Percentiles rank a stretch among this genome's conserved stretches.
Conservation (phyloP, 768 basidiomycete species). For the Cystobasidium onofrii region DNA sequence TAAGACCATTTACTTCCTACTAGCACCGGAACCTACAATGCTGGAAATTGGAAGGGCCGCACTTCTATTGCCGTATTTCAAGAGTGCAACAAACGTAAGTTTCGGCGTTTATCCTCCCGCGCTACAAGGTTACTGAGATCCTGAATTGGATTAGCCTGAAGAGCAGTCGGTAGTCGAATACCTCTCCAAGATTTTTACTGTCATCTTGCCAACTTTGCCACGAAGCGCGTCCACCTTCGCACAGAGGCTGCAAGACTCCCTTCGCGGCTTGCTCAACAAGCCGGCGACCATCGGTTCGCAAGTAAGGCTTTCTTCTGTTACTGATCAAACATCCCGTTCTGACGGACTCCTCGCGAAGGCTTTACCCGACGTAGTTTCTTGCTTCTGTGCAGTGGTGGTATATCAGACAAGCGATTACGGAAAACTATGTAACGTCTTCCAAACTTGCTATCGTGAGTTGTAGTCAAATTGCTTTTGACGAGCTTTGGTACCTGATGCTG, state of each 20-base stretch:
- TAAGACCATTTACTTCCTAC: slow-evolving; percentile 72
- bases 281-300: slow-evolving; percentile 42
- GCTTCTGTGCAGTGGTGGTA: slow-evolving; percentile 76
- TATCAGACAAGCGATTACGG: slow-evolving; percentile 78
- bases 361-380: slow-evolving; percentile 83
- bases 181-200: slow-evolving; percentile 76
- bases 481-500: slow-evolving; percentile 41
- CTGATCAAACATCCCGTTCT: too few relatives aligned
- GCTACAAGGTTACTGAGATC: too few relatives aligned
- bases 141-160: slow-evolving; percentile 57
- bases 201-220: slow-evolving; percentile 76
- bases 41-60: slow-evolving; percentile 76
- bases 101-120: too few relatives aligned
- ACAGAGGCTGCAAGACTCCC: slow-evolving; percentile 65
- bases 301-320: not conserved
- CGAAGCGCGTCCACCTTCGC: slow-evolving; percentile 70
- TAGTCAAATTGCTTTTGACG: not conserved
- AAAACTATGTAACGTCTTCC: slow-evolving; percentile 66
- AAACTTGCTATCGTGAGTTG: slow-evolving; percentile 54
- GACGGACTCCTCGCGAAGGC: slow-evolving; percentile 50
- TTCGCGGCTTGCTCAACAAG: slow-evolving; percentile 87
- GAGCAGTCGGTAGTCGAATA: slow-evolving; percentile 78
- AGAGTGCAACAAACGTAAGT: slow-evolving; percentile 67
- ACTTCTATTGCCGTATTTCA: slow-evolving; percentile 80
- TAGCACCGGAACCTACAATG: slow-evolving; percentile 70